Percentiles rank a stretch among this genome's conserved stretches.
Evolutionary conservation across 1,284 basidiomycete genomes (phyloP).

Genomic region (Cryptococcus sp.): DNA sequence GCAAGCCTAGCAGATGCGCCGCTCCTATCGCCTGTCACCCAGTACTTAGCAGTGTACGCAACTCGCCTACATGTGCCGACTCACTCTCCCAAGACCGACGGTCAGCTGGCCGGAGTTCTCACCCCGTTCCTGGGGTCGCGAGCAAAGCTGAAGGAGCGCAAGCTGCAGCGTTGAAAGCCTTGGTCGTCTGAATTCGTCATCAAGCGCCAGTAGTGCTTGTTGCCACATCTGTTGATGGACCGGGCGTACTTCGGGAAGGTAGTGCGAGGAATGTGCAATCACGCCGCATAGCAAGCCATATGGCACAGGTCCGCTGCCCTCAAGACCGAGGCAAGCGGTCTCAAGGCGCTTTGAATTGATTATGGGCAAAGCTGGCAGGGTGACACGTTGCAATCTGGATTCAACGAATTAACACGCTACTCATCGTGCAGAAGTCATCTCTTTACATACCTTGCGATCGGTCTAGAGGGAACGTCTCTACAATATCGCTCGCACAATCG

Average conservation of each 20-base stretch:
- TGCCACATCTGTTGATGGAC: constrained; percentile 38
- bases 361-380: constrained; percentile 41
- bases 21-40: constrained; percentile 34
- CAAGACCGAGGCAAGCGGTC: constrained; percentile 15
- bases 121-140: constrained; percentile 25
- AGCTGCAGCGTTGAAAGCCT: constrained; percentile 40
- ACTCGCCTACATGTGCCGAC: not conserved
- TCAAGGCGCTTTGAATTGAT: constrained; percentile 35
- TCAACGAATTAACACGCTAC: not conserved
- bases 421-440: too few relatives aligned
- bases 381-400: constrained; percentile 21
- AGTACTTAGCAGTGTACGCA: not conserved
- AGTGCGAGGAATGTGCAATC: constrained; percentile 36
- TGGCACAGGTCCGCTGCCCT: constrained; percentile 26
- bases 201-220: constrained; percentile 34
- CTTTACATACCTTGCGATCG: constrained; percentile 14
- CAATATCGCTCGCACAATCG: constrained; percentile 12
- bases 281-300: constrained; percentile 39
- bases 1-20: constrained; percentile 46
- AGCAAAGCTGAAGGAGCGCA: constrained; percentile 32
- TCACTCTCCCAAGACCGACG: constrained; percentile 33
- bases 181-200: constrained; percentile 47
- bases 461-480: constrained; percentile 8
- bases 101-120: constrained; percentile 37
- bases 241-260: constrained; percentile 30